These are phyloP conservation scores for Trichoderma sp. DNA, from an alignment of 2,329 filamentous ascomycete genomes.

Conservation along the genomic window DNA sequence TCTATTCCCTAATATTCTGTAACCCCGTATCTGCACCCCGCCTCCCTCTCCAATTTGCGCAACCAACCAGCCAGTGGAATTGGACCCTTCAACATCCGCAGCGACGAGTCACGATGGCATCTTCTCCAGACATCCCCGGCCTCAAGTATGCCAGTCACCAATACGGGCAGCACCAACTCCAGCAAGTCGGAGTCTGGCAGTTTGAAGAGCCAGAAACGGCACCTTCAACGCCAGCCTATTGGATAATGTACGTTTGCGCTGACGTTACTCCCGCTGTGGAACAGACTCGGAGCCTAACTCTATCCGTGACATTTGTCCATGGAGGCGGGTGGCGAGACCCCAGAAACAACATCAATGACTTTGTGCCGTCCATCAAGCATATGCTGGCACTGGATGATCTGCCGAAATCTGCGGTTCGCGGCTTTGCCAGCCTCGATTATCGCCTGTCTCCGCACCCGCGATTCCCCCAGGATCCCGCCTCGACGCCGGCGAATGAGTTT, in stretches of 20 bases:
- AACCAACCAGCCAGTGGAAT: neutral
- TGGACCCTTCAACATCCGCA: neutral
- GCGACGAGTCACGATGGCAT: constrained; percentile 5
- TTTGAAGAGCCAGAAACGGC: constrained; percentile 23
- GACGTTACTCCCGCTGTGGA: neutral
- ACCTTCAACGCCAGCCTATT: constrained; percentile 31
- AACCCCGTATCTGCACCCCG: neutral
- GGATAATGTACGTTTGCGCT: constrained; percentile 38
- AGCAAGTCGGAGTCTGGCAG: constrained; percentile 50
- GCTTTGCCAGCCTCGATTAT: constrained; percentile 66
- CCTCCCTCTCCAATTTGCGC: neutral
- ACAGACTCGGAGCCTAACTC: constrained; percentile 1
- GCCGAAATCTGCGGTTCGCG: constrained; percentile 48
- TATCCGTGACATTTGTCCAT: constrained; percentile 52
- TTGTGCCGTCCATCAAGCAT: constrained; percentile 46
- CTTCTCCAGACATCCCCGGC: constrained; percentile 24
- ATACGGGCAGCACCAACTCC: constrained; percentile 44
- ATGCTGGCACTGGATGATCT: constrained; percentile 38
- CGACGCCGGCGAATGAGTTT: constrained; percentile 31
- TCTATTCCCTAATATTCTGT: neutral
- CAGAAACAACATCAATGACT: constrained; percentile 47
- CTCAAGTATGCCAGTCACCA: constrained; percentile 39
- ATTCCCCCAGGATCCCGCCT: constrained; percentile 39
- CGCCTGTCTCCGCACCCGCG: constrained; percentile 57
- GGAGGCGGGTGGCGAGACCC: constrained; percentile 67